phyloP scores from a whole-genome alignment of 139 green algal genomes.

The Nannochloris sp. region DNA sequence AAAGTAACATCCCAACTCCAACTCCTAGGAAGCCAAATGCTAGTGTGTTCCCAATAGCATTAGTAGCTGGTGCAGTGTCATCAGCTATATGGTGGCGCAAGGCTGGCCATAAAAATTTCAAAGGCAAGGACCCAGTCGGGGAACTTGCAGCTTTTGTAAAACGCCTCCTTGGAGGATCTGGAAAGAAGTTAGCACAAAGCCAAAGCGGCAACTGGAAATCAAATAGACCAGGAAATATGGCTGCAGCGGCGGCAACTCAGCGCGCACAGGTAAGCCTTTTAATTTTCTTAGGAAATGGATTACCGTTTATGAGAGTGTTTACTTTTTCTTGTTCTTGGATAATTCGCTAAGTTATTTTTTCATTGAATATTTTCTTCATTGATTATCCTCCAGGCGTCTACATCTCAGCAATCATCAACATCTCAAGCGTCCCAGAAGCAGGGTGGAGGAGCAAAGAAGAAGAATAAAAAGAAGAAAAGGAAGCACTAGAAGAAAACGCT shows the following conservation, averaged over 20 bases:
- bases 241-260: background rate
- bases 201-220: background rate
- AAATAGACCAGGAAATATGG: background rate
- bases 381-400: no score
- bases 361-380: background rate
- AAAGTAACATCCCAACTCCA: no score
- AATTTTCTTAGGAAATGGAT: background rate
- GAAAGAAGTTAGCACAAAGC: background rate
- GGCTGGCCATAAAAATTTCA: no score
- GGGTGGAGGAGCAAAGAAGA: background rate
- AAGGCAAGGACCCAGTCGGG: no score
- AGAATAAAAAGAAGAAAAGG: conserved; percentile 1
- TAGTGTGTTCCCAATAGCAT: background rate
- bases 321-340: background rate
- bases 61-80: background rate
- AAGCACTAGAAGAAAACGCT: background rate
- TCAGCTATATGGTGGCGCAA: background rate
- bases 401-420: background rate
- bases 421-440: background rate
- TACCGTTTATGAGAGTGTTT: background rate
- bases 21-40: no score
- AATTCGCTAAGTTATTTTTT: background rate
- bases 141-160: no score
- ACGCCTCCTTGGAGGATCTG: background rate
- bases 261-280: background rate